These are phyloP conservation scores for Botrytis paeoniae DNA, from an alignment of 2,329 filamentous ascomycete species.

Conservation along the genomic window DNA sequence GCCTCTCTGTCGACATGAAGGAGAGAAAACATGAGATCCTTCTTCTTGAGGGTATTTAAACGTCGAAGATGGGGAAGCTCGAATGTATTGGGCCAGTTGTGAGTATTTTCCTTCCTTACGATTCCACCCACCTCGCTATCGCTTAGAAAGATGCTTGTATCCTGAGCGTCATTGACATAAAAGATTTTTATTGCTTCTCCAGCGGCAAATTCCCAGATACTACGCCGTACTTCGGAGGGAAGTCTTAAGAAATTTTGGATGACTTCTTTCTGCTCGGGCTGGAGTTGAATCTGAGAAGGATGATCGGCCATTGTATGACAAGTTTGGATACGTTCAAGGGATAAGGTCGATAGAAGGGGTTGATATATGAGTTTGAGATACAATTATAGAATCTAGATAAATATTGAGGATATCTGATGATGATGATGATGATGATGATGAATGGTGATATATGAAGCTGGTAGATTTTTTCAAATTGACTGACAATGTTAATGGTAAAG, in stretches of 20 bases:
- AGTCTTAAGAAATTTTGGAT: background rate
- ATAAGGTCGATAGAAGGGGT: background rate
- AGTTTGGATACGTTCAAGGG: background rate
- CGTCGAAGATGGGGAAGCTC: background rate
- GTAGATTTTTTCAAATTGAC: too few species aligned
- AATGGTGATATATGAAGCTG: background rate
- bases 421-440: background rate
- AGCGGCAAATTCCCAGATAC: background rate
- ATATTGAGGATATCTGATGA: background rate
- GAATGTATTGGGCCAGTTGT: background rate
- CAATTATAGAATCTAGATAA: background rate
- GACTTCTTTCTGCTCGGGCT: background rate
- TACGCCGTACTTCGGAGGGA: background rate
- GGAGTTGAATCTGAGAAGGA: background rate
- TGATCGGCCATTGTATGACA: background rate
- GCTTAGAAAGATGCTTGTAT: background rate
- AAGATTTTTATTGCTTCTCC: background rate
- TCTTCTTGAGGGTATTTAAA: background rate
- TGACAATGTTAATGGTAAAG: background rate
- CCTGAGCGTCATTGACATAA: background rate
- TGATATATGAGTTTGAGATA: background rate
- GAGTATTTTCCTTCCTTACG: background rate
- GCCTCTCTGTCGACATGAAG: background rate
- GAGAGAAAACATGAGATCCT: background rate
- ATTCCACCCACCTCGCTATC: background rate